Conservation (phyloP, 148 eudicot species). For the Spergularia bocconei region DNA sequence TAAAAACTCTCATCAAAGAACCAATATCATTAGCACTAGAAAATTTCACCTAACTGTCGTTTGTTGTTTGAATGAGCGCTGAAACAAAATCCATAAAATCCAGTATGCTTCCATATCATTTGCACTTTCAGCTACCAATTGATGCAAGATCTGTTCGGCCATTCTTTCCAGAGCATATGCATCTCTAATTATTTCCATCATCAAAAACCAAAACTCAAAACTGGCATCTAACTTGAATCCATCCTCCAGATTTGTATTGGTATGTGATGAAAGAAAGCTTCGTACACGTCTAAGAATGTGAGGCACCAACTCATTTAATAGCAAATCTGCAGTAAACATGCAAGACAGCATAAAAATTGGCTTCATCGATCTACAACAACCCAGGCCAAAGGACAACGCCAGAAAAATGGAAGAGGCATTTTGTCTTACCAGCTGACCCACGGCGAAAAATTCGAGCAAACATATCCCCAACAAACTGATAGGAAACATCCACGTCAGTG, state of each 20-base stretch:
- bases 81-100: constrained; percentile 73
- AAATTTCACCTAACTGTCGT: constrained; percentile 55
- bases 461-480: constrained; percentile 65
- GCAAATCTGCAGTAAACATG: constrained; percentile 53
- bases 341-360: constrained; percentile 7
- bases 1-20: not conserved
- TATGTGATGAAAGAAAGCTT: constrained; percentile 32
- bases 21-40: not conserved
- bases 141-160: constrained; percentile 69
- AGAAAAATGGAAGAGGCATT: not conserved
- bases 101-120: constrained; percentile 79
- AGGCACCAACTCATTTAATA: constrained; percentile 53
- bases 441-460: constrained; percentile 85
- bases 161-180: constrained; percentile 71
- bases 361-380: not conserved
- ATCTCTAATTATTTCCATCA: constrained; percentile 75
- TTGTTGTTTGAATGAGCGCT: constrained; percentile 41
- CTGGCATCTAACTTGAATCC: constrained; percentile 42
- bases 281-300: constrained; percentile 50
- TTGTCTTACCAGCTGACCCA: constrained; percentile 77
- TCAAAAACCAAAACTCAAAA: constrained; percentile 57
- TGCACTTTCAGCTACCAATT: constrained; percentile 49
- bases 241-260: constrained; percentile 30
- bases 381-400: not conserved
- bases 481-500: constrained; percentile 35